Evolutionary conservation across 139 green algal genomes (phyloP).

Genomic region (Picochlorum sp.): DNA sequence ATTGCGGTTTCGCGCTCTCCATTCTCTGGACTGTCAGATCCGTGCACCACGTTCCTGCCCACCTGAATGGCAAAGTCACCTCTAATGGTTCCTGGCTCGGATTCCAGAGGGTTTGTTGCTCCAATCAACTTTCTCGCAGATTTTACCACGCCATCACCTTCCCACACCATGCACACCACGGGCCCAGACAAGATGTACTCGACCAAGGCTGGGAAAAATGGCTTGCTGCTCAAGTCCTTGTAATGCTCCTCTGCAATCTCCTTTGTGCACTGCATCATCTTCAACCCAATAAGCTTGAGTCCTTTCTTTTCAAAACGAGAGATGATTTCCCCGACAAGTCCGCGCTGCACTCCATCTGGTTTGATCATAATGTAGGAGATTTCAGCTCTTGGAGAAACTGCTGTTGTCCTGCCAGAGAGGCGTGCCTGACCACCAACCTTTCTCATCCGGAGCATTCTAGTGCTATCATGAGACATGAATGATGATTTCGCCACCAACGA

Average conservation of each 20-base stretch:
- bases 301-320: constrained; percentile 74
- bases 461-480: no score
- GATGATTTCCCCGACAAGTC: constrained; percentile 58
- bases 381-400: constrained; percentile 17
- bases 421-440: no score
- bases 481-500: no score
- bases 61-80: constrained; percentile 76
- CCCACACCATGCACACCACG: constrained; percentile 97
- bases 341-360: constrained; percentile 52
- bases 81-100: constrained; percentile 92
- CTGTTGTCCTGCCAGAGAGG: not conserved
- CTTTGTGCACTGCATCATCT: constrained; percentile 72
- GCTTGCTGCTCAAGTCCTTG: constrained; percentile 83
- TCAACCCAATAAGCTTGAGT: constrained; percentile 75
- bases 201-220: constrained; percentile 91
- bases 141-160: constrained; percentile 89
- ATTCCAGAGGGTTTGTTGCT: constrained; percentile 84
- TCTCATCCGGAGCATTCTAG: no score
- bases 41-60: constrained; percentile 94
- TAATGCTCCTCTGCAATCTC: constrained; percentile 88
- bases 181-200: constrained; percentile 95
- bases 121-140: constrained; percentile 66
- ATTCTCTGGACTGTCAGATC: constrained; percentile 82
- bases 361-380: constrained; percentile 56
- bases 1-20: constrained; percentile 81